Evolutionary conservation across 2,329 filamentous ascomycete genomes (phyloP).

Genomic region (Parasarocladium wereldwijsianum): DNA sequence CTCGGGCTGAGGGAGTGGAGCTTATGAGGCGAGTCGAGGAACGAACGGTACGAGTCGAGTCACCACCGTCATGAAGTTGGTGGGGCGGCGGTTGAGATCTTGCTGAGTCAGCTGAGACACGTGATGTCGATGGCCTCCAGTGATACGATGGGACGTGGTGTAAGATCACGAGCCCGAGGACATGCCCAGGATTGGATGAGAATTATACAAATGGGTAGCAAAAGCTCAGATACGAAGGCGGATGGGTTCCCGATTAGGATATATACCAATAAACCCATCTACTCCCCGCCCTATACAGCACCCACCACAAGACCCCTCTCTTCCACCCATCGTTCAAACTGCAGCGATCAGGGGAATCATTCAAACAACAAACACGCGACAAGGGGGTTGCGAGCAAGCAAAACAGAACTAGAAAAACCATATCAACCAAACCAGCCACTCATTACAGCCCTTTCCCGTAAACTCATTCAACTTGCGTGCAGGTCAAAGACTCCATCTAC

Average conservation of each 20-base stretch:
- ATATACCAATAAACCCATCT: no score
- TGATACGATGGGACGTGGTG: no score
- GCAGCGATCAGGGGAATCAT: slow-evolving; percentile 11
- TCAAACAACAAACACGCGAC: slow-evolving; percentile 5
- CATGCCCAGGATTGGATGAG: no score
- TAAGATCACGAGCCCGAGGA: no score
- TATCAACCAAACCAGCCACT: no score
- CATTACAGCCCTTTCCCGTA: no score
- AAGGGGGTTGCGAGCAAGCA: slow-evolving; percentile 2
- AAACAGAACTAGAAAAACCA: slow-evolving; percentile 1
- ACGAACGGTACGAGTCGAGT: slow-evolving; percentile 5
- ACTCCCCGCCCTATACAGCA: not conserved
- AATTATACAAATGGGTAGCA: no score
- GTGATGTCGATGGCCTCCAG: no score
- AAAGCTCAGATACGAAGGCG: no score
- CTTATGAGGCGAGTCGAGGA: slow-evolving; percentile 9
- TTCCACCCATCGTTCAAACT: no score
- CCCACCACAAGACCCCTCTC: not conserved
- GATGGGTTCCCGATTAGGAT: no score
- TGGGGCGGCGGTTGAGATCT: not conserved
- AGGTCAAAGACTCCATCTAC: not conserved
- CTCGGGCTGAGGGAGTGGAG: no score
- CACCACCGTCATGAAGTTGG: not conserved
- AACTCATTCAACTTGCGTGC: slow-evolving; percentile 3
- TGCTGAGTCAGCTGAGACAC: not conserved